Percentiles rank a stretch among this genome's conserved stretches.
Evolutionary conservation across 257 asterid genomes (phyloP).

Genomic region (Ligustrum vulgare): DNA sequence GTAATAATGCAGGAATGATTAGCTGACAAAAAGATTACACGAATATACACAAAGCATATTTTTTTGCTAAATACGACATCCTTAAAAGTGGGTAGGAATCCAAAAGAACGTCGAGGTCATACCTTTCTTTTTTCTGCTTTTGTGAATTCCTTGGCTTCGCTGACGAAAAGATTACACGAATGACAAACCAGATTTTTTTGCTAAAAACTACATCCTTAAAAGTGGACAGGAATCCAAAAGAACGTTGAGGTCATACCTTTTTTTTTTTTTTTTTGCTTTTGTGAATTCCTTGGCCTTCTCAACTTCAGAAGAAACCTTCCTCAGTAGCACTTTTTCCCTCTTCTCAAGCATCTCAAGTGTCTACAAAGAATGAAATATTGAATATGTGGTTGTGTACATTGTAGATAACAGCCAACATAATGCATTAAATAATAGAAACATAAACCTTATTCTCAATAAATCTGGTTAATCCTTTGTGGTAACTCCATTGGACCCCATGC

Average conservation of each 20-base stretch:
- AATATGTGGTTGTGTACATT: neutral
- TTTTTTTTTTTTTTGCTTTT: constrained; percentile 67
- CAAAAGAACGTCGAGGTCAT: too few relatives aligned
- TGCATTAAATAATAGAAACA: neutral
- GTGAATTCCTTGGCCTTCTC: constrained; percentile 66
- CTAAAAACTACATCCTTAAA: too few relatives aligned
- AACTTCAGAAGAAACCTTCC: constrained; percentile 70
- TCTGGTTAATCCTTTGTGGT: neutral
- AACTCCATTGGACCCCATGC: neutral
- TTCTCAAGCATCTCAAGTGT: constrained; percentile 83
- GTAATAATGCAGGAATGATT: neutral
- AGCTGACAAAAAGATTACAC: neutral
- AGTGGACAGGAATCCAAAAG: neutral
- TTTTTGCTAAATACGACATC: too few relatives aligned
- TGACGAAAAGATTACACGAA: too few relatives aligned
- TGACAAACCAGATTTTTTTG: too few relatives aligned
- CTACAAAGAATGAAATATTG: constrained; percentile 25
- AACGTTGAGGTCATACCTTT: constrained; percentile 37
- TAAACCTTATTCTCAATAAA: neutral
- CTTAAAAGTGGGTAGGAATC: too few relatives aligned
- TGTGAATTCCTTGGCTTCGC: too few relatives aligned
- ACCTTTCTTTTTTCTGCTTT: too few relatives aligned
- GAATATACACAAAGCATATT: constrained; percentile 14
- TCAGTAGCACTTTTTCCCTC: constrained; percentile 64
- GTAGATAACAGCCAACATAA: constrained; percentile 3